These are phyloP conservation scores for Aspergillus versicolor DNA, from an alignment of 2,329 filamentous ascomycete genomes.

Conservation along the genomic window DNA sequence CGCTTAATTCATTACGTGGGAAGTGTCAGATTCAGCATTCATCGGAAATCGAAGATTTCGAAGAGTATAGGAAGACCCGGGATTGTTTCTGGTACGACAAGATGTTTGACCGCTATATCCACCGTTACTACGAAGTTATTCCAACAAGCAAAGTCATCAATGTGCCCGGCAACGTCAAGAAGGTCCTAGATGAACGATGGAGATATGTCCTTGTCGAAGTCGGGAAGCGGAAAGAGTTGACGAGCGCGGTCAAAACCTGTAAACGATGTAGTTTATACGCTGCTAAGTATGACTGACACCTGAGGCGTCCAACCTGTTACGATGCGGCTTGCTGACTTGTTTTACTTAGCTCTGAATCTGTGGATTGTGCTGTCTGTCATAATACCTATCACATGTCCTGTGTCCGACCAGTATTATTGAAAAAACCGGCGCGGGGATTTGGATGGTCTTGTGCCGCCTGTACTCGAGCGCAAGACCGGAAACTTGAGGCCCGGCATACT, in stretches of 20 bases:
- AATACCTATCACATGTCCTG: slow-evolving; percentile 99
- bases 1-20: slow-evolving; percentile 85
- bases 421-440: slow-evolving; percentile 96
- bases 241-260: slow-evolving; percentile 92
- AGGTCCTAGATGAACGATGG: slow-evolving; percentile 93
- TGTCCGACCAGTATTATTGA: slow-evolving; percentile 84
- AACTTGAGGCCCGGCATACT: slow-evolving; percentile 84
- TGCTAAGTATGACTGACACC: slow-evolving; percentile 65
- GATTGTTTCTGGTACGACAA: slow-evolving; percentile 98
- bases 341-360: slow-evolving; percentile 74
- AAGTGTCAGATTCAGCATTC: slow-evolving; percentile 90
- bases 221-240: slow-evolving; percentile 90
- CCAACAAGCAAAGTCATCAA: slow-evolving; percentile 92
- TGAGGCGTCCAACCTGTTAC: not conserved
- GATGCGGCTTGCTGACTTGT: slow-evolving; percentile 19
- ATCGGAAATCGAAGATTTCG: slow-evolving; percentile 77
- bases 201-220: slow-evolving; percentile 94
- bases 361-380: slow-evolving; percentile 92
- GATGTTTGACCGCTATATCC: slow-evolving; percentile 96
- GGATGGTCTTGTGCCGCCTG: slow-evolving; percentile 97
- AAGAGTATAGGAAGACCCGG: slow-evolving; percentile 77
- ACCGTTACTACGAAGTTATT: slow-evolving; percentile 96
- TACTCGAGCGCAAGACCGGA: slow-evolving; percentile 91
- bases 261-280: slow-evolving; percentile 90
- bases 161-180: slow-evolving; percentile 91